These are phyloP conservation scores for Parasarocladium wereldwijsianum DNA, from an alignment of 2,329 filamentous ascomycete species.

Conservation along the genomic window DNA sequence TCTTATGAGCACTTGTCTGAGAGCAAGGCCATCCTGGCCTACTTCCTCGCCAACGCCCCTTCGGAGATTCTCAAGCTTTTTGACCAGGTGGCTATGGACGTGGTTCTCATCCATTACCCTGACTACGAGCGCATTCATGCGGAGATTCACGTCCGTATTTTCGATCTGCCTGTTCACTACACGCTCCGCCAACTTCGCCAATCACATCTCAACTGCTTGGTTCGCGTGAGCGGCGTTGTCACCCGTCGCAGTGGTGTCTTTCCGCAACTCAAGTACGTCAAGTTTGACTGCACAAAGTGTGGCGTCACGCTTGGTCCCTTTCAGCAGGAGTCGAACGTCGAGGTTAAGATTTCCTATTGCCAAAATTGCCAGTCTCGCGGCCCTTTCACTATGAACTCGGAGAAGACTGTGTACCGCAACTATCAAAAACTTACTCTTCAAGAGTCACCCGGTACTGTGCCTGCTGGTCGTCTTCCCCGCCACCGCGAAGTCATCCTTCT, in stretches of 20 bases:
- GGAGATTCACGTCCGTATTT: constrained; percentile 94
- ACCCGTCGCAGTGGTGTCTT: constrained; percentile 91
- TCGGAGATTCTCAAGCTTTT: constrained; percentile 94
- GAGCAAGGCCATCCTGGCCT: constrained; percentile 85
- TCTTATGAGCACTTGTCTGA: constrained; percentile 86
- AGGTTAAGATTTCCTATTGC: constrained; percentile 93
- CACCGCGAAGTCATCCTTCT: constrained; percentile 89
- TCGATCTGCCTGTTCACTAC: constrained; percentile 85
- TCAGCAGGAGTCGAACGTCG: constrained; percentile 90
- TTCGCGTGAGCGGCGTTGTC: constrained; percentile 88
- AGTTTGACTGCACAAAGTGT: constrained; percentile 94
- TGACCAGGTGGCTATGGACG: constrained; percentile 92
- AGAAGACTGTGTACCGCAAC: constrained; percentile 96
- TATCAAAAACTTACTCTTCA: constrained; percentile 97
- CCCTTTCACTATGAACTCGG: constrained; percentile 89
- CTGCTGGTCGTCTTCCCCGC: constrained; percentile 83
- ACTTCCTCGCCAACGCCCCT: constrained; percentile 90
- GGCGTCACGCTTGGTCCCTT: constrained; percentile 85
- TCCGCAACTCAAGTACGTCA: constrained; percentile 95
- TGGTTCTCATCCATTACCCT: constrained; percentile 87
- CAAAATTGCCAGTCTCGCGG: constrained; percentile 92
- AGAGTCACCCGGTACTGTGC: constrained; percentile 92
- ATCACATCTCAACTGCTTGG: constrained; percentile 87
- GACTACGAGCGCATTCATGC: constrained; percentile 96
- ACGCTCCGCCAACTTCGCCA: constrained; percentile 91